Base-by-base conservation (phyloP, 2,329 filamentous ascomycete genomes). In the Pestalotiopsis sp. region DNA sequence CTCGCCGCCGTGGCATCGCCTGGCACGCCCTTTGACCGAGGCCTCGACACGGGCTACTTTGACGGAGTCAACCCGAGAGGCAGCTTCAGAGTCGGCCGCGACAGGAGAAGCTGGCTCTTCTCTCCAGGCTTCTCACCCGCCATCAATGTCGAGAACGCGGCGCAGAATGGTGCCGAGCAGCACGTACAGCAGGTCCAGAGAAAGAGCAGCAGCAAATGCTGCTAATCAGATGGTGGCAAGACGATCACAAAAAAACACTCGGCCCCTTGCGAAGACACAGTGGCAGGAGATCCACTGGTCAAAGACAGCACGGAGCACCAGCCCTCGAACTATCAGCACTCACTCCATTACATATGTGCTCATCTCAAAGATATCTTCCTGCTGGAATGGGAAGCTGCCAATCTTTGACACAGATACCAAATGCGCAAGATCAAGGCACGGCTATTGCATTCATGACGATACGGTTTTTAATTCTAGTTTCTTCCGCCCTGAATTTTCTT, bases 21-120 rank as follows among this genome's bases (percentile, higher is more conserved):
- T 0, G 84, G 84, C 3, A 82, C 81, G 1, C 84, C 84, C 3
- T 82, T 79, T 72, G 81, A 84, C 67, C 68, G 77, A n/a, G 79
- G 79, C 57, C 68, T 70, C 3, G 71, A 69, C 4, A 71, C 71
- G 10, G 74, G 74, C 20, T 88, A 88, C 72, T 88, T 88, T 71
- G 86, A 88, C 60, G 82, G 79, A 58, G 76, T 75, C 26, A 84
- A 84, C 68, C 73, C 80, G 2, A 75, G 85, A 22, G 82, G 81
- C 10, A 89, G 86, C 73, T 89, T 89, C 73, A 82, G 87, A 61
- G 82, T 89, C 17, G 86, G 86, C 7, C 81, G 85, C 65, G 87
- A 89, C 73, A 77, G 87, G 52, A 78, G 86, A 57, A 89, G 86
- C 75, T 89, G 87, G 87, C 75, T 89, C 26, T 88, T 89, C 71